Conservation (phyloP, 1,284 basidiomycete genomes). For the Porogramme epimiltina region DNA sequence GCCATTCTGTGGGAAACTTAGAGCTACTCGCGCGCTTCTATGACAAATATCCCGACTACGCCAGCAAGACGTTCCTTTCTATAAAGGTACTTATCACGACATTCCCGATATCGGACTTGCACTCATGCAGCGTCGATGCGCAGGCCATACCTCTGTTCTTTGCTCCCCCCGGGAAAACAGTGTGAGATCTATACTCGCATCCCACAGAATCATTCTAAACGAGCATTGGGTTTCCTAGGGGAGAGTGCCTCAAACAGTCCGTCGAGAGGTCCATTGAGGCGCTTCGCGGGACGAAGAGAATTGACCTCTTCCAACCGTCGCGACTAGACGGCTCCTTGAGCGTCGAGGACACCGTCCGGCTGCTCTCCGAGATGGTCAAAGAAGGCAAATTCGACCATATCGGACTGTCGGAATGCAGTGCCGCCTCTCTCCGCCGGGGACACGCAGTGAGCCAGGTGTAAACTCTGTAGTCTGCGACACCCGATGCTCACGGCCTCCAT, state of each 20-base stretch:
- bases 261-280: slow-evolving; percentile 38
- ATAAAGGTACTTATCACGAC: too few species aligned
- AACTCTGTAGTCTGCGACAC: background rate
- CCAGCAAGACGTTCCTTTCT: slow-evolving; percentile 50
- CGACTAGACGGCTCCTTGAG: slow-evolving; percentile 33
- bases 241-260: background rate
- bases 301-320: slow-evolving; percentile 47
- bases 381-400: slow-evolving; percentile 48
- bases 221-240: too few species aligned
- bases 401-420: slow-evolving; percentile 49
- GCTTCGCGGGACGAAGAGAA: slow-evolving; percentile 44
- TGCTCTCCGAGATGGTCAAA: slow-evolving; percentile 30
- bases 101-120: too few species aligned
- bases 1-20: slow-evolving; percentile 39
- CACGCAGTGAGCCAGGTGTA: slow-evolving; percentile 32
- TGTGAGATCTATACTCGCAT: too few species aligned
- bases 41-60: slow-evolving; percentile 54
- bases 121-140: too few species aligned
- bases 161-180: too few species aligned
- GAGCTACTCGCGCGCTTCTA: slow-evolving; percentile 47
- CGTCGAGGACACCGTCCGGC: slow-evolving; percentile 34
- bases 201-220: too few species aligned
- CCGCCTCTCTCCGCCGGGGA: slow-evolving; percentile 43
- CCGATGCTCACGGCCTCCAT: background rate
- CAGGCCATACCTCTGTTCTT: too few species aligned